These are phyloP conservation scores for Tranzscheliella williamsii DNA, from an alignment of 1,284 basidiomycete genomes.

Conservation along the genomic window DNA sequence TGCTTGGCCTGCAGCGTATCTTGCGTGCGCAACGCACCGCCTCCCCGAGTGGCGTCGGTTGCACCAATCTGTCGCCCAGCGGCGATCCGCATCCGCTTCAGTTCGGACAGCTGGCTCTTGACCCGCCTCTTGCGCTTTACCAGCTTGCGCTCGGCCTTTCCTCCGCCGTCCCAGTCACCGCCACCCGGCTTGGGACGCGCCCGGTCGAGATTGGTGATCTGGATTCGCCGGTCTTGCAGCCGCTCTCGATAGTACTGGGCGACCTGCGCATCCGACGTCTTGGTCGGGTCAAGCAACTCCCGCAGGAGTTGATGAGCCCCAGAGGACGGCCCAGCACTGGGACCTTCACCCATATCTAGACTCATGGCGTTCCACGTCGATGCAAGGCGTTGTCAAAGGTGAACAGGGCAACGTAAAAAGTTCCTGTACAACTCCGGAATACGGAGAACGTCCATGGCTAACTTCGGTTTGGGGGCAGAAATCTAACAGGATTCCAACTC, in stretches of 20 bases:
- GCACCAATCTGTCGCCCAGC: slow-evolving; percentile 5
- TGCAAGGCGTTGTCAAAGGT: too few species aligned
- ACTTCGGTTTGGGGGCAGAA: too few species aligned
- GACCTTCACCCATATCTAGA: background rate
- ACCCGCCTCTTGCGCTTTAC: slow-evolving; percentile 24
- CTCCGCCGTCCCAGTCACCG: slow-evolving; percentile 8
- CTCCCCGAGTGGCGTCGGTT: background rate
- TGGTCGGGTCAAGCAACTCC: slow-evolving; percentile 5
- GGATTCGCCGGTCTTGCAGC: slow-evolving; percentile 38
- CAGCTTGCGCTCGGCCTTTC: slow-evolving; percentile 22
- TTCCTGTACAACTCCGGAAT: too few species aligned
- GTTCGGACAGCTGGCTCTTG: slow-evolving; percentile 27
- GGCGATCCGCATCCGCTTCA: slow-evolving; percentile 27
- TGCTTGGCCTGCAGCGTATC: slow-evolving; percentile 12
- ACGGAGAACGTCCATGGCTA: too few species aligned
- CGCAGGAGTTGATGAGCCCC: slow-evolving; percentile 12
- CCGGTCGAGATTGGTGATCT: slow-evolving; percentile 39
- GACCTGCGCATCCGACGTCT: slow-evolving; percentile 15
- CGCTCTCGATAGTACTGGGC: slow-evolving; percentile 27
- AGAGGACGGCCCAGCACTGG: slow-evolving; percentile 3
- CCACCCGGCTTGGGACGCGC: slow-evolving; percentile 31
- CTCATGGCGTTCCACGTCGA: too few species aligned
- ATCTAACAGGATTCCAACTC: too few species aligned
- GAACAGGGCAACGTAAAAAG: too few species aligned
- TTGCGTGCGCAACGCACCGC: background rate